These are phyloP conservation scores for Solanum raphanifolium DNA, from an alignment of 257 asterid genomes.

Conservation along the genomic window DNA sequence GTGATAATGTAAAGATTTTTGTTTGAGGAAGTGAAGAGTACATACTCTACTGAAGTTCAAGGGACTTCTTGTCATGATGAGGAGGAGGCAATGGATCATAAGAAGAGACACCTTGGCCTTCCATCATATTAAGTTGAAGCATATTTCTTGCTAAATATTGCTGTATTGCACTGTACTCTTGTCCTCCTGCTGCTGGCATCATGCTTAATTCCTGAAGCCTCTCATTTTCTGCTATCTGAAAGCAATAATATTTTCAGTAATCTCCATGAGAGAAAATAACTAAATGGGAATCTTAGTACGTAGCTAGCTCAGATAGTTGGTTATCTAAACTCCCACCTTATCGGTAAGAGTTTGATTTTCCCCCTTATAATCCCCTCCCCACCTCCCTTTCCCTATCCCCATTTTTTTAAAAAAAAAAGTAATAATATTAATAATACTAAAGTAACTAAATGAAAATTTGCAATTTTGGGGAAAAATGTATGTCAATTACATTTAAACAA, in stretches of 20 bases:
- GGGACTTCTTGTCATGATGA: constrained; percentile 37
- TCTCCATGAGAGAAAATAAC: not conserved
- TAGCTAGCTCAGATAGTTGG: not conserved
- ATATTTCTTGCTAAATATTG: constrained; percentile 49
- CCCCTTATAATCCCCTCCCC: not conserved
- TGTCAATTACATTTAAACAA: not conserved
- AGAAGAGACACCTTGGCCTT: constrained; percentile 21
- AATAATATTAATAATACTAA: too few species aligned
- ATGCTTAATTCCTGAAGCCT: constrained; percentile 76
- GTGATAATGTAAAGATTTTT: not conserved
- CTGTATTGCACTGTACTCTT: constrained; percentile 55
- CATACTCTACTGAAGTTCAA: constrained; percentile 31
- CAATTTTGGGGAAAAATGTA: not conserved
- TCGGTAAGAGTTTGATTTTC: not conserved
- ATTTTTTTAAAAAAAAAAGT: too few species aligned
- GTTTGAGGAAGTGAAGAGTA: not conserved
- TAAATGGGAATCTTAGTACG: not conserved
- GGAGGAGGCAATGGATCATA: constrained; percentile 26
- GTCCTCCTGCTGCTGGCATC: constrained; percentile 56
- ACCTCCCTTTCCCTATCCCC: not conserved
- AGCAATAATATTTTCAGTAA: not conserved
- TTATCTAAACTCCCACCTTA: not conserved
- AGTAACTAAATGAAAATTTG: not conserved
- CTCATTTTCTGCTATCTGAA: constrained; percentile 71
- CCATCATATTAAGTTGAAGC: constrained; percentile 77